Percentiles rank a stretch among this genome's conserved stretches.
phyloP scores from a whole-genome alignment of 495 filamentous ascomycete genomes.

The Penicillium atrosanguineum region DNA sequence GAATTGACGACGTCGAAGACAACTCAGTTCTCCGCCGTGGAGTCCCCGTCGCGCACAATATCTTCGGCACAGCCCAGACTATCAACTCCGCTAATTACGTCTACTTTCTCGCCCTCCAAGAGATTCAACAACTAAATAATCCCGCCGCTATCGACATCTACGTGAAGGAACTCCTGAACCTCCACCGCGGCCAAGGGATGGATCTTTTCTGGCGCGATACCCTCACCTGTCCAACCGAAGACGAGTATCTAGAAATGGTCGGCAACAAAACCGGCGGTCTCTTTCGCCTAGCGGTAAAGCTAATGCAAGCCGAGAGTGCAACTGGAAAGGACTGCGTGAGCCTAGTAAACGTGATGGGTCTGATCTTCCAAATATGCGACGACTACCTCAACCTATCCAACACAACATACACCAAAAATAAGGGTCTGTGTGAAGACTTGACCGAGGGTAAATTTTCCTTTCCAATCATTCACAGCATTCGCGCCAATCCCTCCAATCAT shows the following conservation, averaged over 20 bases:
- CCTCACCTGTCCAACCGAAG: slow-evolving; percentile 87
- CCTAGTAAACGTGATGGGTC: slow-evolving; percentile 84
- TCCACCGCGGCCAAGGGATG: slow-evolving; percentile 96
- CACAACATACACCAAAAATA: slow-evolving; percentile 75
- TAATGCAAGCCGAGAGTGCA: slow-evolving; percentile 89
- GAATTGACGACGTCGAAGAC: slow-evolving; percentile 91
- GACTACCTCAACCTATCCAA: slow-evolving; percentile 86
- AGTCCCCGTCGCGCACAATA: slow-evolving; percentile 86
- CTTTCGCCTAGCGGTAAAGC: slow-evolving; percentile 88
- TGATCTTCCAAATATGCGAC: slow-evolving; percentile 95
- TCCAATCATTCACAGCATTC: slow-evolving; percentile 93
- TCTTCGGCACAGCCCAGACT: slow-evolving; percentile 93
- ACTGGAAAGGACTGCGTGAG: slow-evolving; percentile 67
- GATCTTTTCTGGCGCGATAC: slow-evolving; percentile 97
- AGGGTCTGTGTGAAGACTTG: slow-evolving; percentile 94
- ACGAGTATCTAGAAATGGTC: slow-evolving; percentile 99
- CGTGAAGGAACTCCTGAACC: slow-evolving; percentile 85
- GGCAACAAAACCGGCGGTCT: slow-evolving; percentile 96
- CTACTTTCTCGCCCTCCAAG: slow-evolving; percentile 86
- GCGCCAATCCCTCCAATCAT: slow-evolving; percentile 71
- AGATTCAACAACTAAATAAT: slow-evolving; percentile 73
- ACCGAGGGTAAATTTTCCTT: slow-evolving; percentile 99
- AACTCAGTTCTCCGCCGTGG: slow-evolving; percentile 80
- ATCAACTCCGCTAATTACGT: slow-evolving; percentile 98
- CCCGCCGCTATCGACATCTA: slow-evolving; percentile 71